Evolutionary conservation across 305 asterid genomes (phyloP), one percentile per base, ranked within the genome.

Genomic region (Fraxinus paxiana): DNA sequence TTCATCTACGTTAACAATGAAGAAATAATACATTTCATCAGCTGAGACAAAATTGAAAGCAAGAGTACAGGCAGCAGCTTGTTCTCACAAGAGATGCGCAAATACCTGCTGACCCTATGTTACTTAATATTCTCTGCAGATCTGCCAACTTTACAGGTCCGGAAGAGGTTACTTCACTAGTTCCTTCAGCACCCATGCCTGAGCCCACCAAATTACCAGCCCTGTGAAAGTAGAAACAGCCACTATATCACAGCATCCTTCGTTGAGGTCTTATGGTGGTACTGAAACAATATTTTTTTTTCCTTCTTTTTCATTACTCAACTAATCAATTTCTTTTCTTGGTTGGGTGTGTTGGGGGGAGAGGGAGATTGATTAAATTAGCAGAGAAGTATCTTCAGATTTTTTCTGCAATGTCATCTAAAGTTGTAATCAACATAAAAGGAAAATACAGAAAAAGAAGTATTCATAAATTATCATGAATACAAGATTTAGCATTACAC

Each of bases 91-190:
- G 65, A 69, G 26, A 85, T 33, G 75, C 71, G 77, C 73, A 63
- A 46, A 70, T 84, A 92, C 99, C 99, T 78, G 94, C 6, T 48
- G 97, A 81, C 81, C 94, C 98, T 46, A 96, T 91, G 87, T 92
- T 96, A 81, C 95, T 94, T 81, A 96, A 88, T 86, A 96, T 92
- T 84, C 98, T 92, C 83, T 92, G 99, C 81, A 96, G 88, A 91
- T 96, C 98, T 9, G 89, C 86, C 88, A 96, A 84, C 89, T 92
- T 93, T 71, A 96, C 97, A 20, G 98, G 98, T 79, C 99, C 99
- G 4, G 97, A 90, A 78, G 99, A 93, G 76, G 97, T 92, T 48
- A 91, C 97, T 71, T 92, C 97, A 78, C 97, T 90, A 83, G 89
- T 88, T 81, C 88, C 96, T 87, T 91, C 98, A 4, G 88, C 90